phyloP scores from a whole-genome alignment of 495 filamentous ascomycete genomes.

The Tuber borchii region DNA sequence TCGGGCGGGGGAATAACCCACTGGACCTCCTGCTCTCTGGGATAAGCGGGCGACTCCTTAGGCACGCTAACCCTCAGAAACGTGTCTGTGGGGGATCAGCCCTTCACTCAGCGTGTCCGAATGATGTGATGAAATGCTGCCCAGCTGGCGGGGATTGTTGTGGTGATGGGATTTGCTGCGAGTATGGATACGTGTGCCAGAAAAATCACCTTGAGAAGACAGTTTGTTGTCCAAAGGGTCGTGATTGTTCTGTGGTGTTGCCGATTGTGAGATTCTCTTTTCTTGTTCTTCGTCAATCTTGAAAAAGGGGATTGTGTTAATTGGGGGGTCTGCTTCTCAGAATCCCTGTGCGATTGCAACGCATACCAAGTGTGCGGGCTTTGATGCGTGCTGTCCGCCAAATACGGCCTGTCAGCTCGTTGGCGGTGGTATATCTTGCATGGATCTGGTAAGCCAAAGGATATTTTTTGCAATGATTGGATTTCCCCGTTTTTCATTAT shows the following conservation, averaged over 20 bases:
- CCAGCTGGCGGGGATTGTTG: background rate
- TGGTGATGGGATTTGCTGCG: background rate
- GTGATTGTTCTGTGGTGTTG: background rate
- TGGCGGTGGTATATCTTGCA: background rate
- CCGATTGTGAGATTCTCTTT: background rate
- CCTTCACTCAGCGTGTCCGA: background rate
- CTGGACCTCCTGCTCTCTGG: background rate
- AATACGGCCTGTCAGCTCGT: background rate
- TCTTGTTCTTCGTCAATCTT: background rate
- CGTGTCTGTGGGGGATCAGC: background rate
- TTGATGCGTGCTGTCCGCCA: constrained; percentile 1
- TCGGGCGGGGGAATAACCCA: background rate
- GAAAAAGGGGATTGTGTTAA: background rate
- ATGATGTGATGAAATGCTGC: background rate
- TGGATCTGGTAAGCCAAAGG: background rate
- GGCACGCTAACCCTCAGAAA: background rate
- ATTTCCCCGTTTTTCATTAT: background rate
- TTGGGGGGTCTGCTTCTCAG: background rate
- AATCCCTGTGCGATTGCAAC: background rate
- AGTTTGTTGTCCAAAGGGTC: background rate
- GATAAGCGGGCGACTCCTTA: background rate
- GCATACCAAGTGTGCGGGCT: background rate
- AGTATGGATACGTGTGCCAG: background rate
- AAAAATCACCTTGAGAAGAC: background rate
- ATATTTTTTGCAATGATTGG: background rate